Conservation (phyloP, 805 yeast genomes). For the Cephaloascus albidus region DNA sequence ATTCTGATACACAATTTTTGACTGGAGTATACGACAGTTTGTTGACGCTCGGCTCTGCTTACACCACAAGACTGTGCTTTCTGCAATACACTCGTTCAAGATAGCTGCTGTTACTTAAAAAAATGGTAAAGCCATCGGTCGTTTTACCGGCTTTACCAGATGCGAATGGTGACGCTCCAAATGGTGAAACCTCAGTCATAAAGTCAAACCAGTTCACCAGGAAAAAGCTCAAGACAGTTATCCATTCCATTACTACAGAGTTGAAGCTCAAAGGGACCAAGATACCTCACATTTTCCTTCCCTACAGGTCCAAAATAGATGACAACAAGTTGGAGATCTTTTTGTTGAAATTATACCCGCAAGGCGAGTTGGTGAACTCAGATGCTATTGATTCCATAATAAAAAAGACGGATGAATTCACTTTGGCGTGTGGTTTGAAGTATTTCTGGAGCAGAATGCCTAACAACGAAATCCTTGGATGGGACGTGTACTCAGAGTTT, state of each 20-base stretch:
- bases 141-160: background rate
- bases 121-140: background rate
- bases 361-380: constrained; percentile 39
- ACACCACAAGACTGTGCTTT: no score
- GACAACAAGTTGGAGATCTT: constrained; percentile 52
- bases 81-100: no score
- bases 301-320: constrained; percentile 64
- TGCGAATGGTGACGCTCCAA: background rate
- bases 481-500: constrained; percentile 74
- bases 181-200: background rate
- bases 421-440: constrained; percentile 65
- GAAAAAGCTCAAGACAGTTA: constrained; percentile 54
- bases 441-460: constrained; percentile 85
- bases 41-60: no score
- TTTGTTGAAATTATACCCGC: constrained; percentile 48
- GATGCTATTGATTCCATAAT: constrained; percentile 31
- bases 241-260: constrained; percentile 66
- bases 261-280: constrained; percentile 62
- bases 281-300: constrained; percentile 66
- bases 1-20: no score
- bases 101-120: no score
- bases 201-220: constrained; percentile 35
- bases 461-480: constrained; percentile 70
- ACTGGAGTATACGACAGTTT: no score
- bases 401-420: constrained; percentile 51